Percentiles rank a stretch among this genome's conserved stretches.
Conservation (phyloP, 2,329 filamentous ascomycete genomes). For the Colletotrichum graminicola region DNA sequence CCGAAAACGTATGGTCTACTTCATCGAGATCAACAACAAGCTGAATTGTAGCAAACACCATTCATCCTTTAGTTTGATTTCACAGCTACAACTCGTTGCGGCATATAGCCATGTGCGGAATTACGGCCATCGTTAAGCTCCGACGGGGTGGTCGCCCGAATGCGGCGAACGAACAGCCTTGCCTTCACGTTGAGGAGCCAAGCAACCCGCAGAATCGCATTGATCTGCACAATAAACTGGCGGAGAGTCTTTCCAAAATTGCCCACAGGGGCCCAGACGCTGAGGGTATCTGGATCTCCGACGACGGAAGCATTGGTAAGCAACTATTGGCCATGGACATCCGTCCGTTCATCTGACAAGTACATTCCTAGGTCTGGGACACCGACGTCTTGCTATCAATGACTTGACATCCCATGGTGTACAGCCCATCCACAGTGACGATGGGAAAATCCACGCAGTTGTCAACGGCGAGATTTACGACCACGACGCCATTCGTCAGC, state of each 20-base stretch:
- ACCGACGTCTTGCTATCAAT: slow-evolving; percentile 65
- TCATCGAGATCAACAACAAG: neutral
- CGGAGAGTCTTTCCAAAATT: slow-evolving; percentile 40
- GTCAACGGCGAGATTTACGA: slow-evolving; percentile 72
- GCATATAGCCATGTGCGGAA: slow-evolving; percentile 31
- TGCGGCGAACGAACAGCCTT: neutral
- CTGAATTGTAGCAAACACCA: too few relatives aligned
- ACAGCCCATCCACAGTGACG: slow-evolving; percentile 59
- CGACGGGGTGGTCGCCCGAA: neutral
- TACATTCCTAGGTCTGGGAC: slow-evolving; percentile 52
- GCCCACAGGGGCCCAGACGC: slow-evolving; percentile 50
- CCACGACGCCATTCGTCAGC: slow-evolving; percentile 58
- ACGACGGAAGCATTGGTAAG: slow-evolving; percentile 28
- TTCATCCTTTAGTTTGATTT: too few relatives aligned
- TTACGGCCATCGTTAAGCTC: slow-evolving; percentile 27
- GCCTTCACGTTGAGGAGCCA: neutral
- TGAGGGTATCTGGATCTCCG: slow-evolving; percentile 47
- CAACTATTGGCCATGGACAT: too few relatives aligned
- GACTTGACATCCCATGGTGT: slow-evolving; percentile 60
- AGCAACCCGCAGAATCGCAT: neutral
- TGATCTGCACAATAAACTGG: slow-evolving; percentile 8
- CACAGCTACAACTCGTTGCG: neutral
- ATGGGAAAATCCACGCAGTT: slow-evolving; percentile 61
- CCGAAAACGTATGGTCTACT: neutral
- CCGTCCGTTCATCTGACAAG: neutral